These are phyloP conservation scores for Blumeriella jaapii DNA, from an alignment of 2,329 filamentous ascomycete species.

Conservation along the genomic window DNA sequence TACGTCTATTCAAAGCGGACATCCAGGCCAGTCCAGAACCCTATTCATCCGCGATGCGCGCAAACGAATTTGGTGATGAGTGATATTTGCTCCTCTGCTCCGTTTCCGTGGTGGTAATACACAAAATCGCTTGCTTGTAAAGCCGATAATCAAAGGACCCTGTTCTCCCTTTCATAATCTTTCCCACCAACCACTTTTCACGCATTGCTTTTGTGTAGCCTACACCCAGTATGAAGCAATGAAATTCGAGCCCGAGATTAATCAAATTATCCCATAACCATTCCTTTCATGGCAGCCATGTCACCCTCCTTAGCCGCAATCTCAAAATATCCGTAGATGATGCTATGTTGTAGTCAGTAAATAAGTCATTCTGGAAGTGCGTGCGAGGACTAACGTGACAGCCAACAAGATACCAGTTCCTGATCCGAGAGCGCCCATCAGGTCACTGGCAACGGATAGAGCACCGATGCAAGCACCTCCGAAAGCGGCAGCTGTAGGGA, in stretches of 20 bases:
- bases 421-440: slow-evolving; percentile 89
- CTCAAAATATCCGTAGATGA: slow-evolving; percentile 99
- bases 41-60: too few species aligned
- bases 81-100: neutral
- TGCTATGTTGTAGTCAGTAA: slow-evolving; percentile 42
- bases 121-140: neutral
- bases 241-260: slow-evolving; percentile 8
- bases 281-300: slow-evolving; percentile 68
- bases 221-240: slow-evolving; percentile 18
- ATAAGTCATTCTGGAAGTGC: neutral
- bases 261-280: slow-evolving; percentile 52
- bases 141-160: neutral
- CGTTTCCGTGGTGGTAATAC: slow-evolving; percentile 6
- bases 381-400: slow-evolving; percentile 68
- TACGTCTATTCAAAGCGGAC: neutral
- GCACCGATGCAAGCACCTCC: slow-evolving; percentile 98
- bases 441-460: slow-evolving; percentile 87
- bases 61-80: too few species aligned
- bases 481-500: slow-evolving; percentile 94
- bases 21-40: neutral
- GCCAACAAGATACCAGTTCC: slow-evolving; percentile 96
- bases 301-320: slow-evolving; percentile 98
- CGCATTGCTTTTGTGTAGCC: slow-evolving; percentile 16
- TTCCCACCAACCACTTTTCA: slow-evolving; percentile 3
- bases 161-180: neutral